Percentiles rank a stretch among this genome's conserved stretches.
Evolutionary conservation across 2,329 filamentous ascomycete genomes (phyloP).

Genomic region (Sphaerulina vaccinii): DNA sequence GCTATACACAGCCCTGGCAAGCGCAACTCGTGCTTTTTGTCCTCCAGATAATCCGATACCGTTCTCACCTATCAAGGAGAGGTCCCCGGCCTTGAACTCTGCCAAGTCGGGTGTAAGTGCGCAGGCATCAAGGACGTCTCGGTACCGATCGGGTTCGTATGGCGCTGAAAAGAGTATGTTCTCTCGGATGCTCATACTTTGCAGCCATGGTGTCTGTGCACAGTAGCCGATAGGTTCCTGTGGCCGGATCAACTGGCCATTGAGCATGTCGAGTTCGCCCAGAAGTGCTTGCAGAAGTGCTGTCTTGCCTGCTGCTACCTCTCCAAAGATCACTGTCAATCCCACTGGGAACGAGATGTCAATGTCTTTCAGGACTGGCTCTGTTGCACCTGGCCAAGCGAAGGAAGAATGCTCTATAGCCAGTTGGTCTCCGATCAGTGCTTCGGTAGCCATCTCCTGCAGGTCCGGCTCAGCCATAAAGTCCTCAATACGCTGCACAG

Average conservation of each 20-base stretch:
- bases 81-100: slow-evolving; percentile 63
- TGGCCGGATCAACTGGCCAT: slow-evolving; percentile 53
- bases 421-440: slow-evolving; percentile 38
- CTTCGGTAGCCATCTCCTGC: slow-evolving; percentile 38
- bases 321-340: slow-evolving; percentile 61
- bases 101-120: slow-evolving; percentile 61
- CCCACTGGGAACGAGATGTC: slow-evolving; percentile 56
- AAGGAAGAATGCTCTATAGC: slow-evolving; percentile 67
- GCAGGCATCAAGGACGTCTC: slow-evolving; percentile 66
- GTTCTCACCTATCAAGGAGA: slow-evolving; percentile 51
- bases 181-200: slow-evolving; percentile 68
- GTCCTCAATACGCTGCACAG: slow-evolving; percentile 74
- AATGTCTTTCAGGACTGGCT: slow-evolving; percentile 56
- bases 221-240: slow-evolving; percentile 63
- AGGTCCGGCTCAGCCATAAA: slow-evolving; percentile 88
- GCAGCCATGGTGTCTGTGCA: slow-evolving; percentile 65
- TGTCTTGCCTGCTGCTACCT: slow-evolving; percentile 64
- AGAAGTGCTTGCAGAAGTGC: slow-evolving; percentile 59
- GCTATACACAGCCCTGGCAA: slow-evolving; percentile 50
- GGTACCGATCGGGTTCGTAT: slow-evolving; percentile 68
- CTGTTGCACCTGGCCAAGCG: slow-evolving; percentile 70
- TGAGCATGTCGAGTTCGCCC: slow-evolving; percentile 57
- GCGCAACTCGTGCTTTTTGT: slow-evolving; percentile 48
- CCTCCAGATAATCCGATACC: slow-evolving; percentile 50
- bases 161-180: slow-evolving; percentile 65